phyloP scores from a whole-genome alignment of 495 filamentous ascomycete genomes.

The Articulospora tetracladia region DNA sequence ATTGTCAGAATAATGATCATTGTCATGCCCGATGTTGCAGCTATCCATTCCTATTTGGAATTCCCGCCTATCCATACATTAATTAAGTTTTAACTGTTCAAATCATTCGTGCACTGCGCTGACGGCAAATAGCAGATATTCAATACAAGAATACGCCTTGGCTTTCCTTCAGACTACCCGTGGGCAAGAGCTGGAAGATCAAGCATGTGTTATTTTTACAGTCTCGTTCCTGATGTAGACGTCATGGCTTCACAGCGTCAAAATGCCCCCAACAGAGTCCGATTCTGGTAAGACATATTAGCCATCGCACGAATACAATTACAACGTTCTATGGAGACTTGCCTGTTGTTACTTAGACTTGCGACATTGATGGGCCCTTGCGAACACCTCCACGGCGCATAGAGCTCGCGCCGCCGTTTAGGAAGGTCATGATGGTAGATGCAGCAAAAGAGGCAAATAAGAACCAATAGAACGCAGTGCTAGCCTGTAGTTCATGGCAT shows the following conservation, averaged over 20 bases:
- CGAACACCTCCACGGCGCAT: conserved; percentile 38
- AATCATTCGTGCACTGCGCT: conserved; percentile 6
- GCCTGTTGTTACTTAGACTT: conserved; percentile 47
- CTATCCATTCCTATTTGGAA: too few species aligned
- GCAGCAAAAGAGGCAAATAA: conserved; percentile 57
- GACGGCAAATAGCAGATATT: conserved; percentile 6
- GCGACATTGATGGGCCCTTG: conserved; percentile 55
- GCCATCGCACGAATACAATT: too few species aligned
- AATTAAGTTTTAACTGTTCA: conserved; percentile 11
- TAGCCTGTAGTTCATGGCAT: conserved; percentile 67
- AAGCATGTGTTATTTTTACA: neutral
- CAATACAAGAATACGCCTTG: conserved; percentile 14
- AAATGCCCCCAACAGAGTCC: conserved; percentile 21
- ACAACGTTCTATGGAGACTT: conserved; percentile 2
- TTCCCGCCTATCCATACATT: conserved; percentile 19
- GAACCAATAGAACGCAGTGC: conserved; percentile 70
- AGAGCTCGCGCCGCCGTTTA: conserved; percentile 31
- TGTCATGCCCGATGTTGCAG: too few species aligned
- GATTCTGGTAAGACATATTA: too few species aligned
- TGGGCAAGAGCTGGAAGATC: conserved; percentile 4
- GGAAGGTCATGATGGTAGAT: conserved; percentile 47
- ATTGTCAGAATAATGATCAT: neutral
- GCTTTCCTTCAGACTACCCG: neutral
- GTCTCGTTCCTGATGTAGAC: too few species aligned
- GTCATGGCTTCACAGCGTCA: too few species aligned